Evolutionary conservation across 768 basidiomycete genomes (phyloP).

Genomic region (Calocera cornea): DNA sequence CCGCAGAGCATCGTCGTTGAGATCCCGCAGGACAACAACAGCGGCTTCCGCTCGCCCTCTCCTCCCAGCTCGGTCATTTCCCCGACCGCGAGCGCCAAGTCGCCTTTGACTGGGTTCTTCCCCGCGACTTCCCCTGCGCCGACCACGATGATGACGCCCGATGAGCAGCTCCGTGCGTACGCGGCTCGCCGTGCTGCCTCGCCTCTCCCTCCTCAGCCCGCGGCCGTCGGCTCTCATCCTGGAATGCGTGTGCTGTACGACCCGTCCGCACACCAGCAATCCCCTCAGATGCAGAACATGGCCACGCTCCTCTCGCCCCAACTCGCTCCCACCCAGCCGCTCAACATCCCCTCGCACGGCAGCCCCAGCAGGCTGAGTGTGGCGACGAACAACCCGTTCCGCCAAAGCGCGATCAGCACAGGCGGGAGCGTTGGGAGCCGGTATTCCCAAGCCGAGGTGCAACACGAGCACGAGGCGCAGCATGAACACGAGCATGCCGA

Average conservation of each 20-base stretch:
- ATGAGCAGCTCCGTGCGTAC: constrained; percentile 65
- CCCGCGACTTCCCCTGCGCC: constrained; percentile 32
- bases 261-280: constrained; percentile 18
- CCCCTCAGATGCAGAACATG: constrained; percentile 22
- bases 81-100: constrained; percentile 21
- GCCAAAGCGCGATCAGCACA: constrained; percentile 9
- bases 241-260: constrained; percentile 15
- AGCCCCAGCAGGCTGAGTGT: constrained; percentile 1
- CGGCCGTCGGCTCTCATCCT: constrained; percentile 18
- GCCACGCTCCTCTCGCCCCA: constrained; percentile 25
- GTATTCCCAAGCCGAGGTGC: neutral
- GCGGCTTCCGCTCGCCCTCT: constrained; percentile 20
- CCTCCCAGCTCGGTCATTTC: constrained; percentile 8
- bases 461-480: neutral
- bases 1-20: constrained; percentile 14
- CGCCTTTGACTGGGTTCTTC: constrained; percentile 24
- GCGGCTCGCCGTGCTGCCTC: constrained; percentile 32
- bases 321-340: constrained; percentile 1
- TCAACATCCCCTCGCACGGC: neutral
- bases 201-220: neutral
- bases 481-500: neutral
- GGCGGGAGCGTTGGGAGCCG: neutral
- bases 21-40: constrained; percentile 3
- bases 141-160: constrained; percentile 41
- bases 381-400: constrained; percentile 13